A percentile compares a stretch with the other conserved stretches of the same genome.
Evolutionary conservation across 441 rosid genomes (phyloP).

Genomic region (Melastoma candidum): DNA sequence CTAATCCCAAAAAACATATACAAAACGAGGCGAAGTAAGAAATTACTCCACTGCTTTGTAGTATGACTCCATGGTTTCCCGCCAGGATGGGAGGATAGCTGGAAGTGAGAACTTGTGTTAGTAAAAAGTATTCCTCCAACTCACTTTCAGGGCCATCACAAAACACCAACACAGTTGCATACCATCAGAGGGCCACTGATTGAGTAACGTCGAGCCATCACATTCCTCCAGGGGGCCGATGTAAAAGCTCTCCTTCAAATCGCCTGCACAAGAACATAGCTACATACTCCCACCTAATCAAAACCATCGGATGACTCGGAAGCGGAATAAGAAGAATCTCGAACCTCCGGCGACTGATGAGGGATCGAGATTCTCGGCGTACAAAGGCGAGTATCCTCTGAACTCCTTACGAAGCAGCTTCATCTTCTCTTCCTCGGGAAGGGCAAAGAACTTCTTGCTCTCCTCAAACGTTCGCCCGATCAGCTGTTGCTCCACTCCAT

Average conservation of each 20-base stretch:
- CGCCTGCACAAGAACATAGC: constrained; percentile 31
- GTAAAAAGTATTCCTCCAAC: background rate
- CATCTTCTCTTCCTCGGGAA: constrained; percentile 48
- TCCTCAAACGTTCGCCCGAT: constrained; percentile 27
- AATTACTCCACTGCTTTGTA: constrained; percentile 38
- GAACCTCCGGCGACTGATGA: constrained; percentile 39
- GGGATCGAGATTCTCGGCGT: constrained; percentile 52
- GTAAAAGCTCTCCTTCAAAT: constrained; percentile 66
- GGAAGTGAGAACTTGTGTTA: constrained; percentile 10
- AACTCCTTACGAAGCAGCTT: constrained; percentile 33
- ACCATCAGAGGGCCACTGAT: constrained; percentile 79
- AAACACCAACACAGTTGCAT: background rate
- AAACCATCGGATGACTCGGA: too few species aligned
- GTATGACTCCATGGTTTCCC: constrained; percentile 52
- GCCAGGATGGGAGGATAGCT: constrained; percentile 69
- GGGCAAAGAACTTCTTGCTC: constrained; percentile 49
- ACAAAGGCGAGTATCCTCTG: constrained; percentile 56
- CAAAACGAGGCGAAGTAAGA: background rate
- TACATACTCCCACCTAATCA: too few species aligned
- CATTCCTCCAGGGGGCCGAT: constrained; percentile 41
- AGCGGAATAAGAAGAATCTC: constrained; percentile 1
- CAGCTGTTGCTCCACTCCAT: constrained; percentile 50
- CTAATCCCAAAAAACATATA: background rate
- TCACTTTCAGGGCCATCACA: background rate
- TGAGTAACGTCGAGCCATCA: constrained; percentile 23